Evolutionary conservation across 1,284 basidiomycete species (phyloP).

Genomic region (Bjerkandera adusta): DNA sequence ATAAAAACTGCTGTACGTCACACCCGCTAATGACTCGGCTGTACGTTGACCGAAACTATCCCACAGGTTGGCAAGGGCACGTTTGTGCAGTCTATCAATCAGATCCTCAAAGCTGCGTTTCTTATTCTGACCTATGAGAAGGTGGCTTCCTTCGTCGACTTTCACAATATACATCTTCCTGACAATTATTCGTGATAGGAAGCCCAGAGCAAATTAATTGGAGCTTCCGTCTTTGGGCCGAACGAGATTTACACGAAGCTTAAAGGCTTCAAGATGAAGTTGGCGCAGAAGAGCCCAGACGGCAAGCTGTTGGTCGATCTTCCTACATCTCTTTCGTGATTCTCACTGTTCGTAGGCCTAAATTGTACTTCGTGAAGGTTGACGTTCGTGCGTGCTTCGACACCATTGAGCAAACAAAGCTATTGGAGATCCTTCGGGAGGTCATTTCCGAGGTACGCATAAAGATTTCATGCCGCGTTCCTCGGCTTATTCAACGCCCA

Average conservation of each 20-base stretch:
- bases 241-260: conserved; percentile 80
- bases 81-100: conserved; percentile 72
- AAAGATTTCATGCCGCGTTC: too few species aligned
- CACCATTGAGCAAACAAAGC: conserved; percentile 87
- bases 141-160: conserved; percentile 36
- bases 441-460: conserved; percentile 68
- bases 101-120: conserved; percentile 81
- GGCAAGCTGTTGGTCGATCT: conserved; percentile 47
- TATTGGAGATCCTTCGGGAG: conserved; percentile 75
- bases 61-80: conserved; percentile 8
- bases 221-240: conserved; percentile 80
- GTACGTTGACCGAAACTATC: background rate
- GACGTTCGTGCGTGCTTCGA: conserved; percentile 97
- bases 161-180: background rate
- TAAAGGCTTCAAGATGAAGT: conserved; percentile 64
- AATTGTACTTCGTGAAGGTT: conserved; percentile 93
- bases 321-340: background rate
- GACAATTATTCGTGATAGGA: conserved; percentile 41
- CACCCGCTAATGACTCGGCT: background rate
- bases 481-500: conserved; percentile 25
- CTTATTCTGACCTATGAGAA: conserved; percentile 86
- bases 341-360: conserved; percentile 51
- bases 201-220: conserved; percentile 61
- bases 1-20: background rate
- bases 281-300: conserved; percentile 41